Evolutionary conservation across 805 yeast genomes (phyloP).

Genomic region (Lachancea sp.): DNA sequence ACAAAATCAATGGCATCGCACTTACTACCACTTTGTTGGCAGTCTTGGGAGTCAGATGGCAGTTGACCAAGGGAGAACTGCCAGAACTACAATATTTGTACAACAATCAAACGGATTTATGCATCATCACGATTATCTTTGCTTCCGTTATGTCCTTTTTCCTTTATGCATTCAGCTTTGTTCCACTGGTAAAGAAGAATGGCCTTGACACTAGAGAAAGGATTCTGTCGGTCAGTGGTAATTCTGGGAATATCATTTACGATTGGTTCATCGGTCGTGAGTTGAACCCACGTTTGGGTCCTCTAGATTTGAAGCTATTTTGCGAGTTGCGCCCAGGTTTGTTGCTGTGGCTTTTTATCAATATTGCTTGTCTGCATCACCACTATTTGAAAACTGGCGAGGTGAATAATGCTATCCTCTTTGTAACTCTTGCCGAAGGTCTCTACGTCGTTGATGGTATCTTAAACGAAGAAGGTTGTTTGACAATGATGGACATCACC

Average conservation of each 20-base stretch:
- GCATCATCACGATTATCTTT: conserved; percentile 55
- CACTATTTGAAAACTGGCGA: conserved; percentile 59
- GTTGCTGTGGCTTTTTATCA: conserved; percentile 75
- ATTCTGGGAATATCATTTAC: conserved; percentile 64
- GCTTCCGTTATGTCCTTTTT: conserved; percentile 56
- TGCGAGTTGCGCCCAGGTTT: conserved; percentile 95
- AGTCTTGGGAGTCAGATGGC: conserved; percentile 47
- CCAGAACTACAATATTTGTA: conserved; percentile 81
- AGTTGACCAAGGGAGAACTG: conserved; percentile 44
- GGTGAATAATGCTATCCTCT: conserved; percentile 62
- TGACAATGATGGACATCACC: conserved; percentile 92
- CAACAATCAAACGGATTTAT: conserved; percentile 58
- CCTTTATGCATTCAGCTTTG: conserved; percentile 62
- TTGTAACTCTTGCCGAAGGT: conserved; percentile 65
- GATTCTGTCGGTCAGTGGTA: conserved; percentile 81
- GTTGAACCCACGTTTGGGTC: conserved; percentile 81
- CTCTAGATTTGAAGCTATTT: conserved; percentile 82
- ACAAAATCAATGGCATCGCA: conserved; percentile 76
- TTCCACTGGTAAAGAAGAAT: conserved; percentile 47
- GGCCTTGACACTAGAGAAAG: conserved; percentile 55
- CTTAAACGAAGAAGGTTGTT: conserved; percentile 78
- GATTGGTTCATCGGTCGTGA: conserved; percentile 98
- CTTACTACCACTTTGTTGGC: conserved; percentile 39
- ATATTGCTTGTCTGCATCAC: conserved; percentile 73
- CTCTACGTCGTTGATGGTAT: conserved; percentile 90